Evolutionary conservation across 2,329 filamentous ascomycete species (phyloP), one percentile per base, ranked within the genome.

Genomic region (Paecilomyces sp.): DNA sequence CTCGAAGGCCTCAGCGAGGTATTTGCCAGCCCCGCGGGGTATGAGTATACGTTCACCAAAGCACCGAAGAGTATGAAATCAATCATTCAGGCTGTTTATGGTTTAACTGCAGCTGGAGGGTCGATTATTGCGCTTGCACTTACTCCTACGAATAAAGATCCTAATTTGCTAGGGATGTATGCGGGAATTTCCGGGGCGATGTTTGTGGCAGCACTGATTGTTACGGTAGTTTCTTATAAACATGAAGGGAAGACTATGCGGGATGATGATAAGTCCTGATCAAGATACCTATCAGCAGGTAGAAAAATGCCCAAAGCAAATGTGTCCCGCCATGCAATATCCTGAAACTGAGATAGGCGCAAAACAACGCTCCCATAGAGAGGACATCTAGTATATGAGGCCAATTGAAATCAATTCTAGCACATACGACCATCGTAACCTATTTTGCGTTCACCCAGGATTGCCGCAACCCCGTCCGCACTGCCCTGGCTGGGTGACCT

Each of bases 41-140:
- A 73, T 41, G 78, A 80, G 61, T 80, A 77, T 57, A 73, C 75
- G 0, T 80, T 80, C 63, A 71, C 69, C 47, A 67, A 78, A 31
- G 74, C 78, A 0, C 78, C 79, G 0, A 71, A 72, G 33, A 68
- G 72, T 12, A 80, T 80, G 76, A 41, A 41, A 13, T 41, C 34
- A 11, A 41, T 41, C 11, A 41, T 41, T 41, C 34, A 41, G 34
- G 34, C 34, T 12, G 11, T 41, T 12, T 41, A 41, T 41, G 34
- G 6, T 1, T 41, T 41, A 13, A 41, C 34, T 12, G 34, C 34
- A 12, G 34, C 34, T 12, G 34, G 34, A 15, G 34, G 34, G 4
- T 41, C 34, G 1, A 41, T 41, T 41, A 41, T 41, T 41, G 34
- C 34, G 34, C 11, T 41, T 12, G 34, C 34, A 15, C 34, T 41